Evolutionary conservation across 202 grass and related monocot genomes (phyloP).

Genomic region (Carex sylvatica): DNA sequence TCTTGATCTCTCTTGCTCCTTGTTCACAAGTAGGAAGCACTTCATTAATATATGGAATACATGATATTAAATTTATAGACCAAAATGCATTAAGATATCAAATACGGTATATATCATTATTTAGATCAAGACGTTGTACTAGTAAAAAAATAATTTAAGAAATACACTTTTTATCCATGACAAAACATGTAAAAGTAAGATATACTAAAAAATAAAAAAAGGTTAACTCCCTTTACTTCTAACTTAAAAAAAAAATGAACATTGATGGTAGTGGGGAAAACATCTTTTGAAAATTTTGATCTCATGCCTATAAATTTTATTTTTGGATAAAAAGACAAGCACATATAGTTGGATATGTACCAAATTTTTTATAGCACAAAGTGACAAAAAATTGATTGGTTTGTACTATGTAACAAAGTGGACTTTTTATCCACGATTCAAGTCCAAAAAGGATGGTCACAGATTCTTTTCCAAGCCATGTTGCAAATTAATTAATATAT

Average conservation of each 20-base stretch:
- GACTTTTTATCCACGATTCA: slow-evolving; percentile 7
- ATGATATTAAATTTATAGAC: background rate
- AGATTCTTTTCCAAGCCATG: background rate
- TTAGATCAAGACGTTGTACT: no score
- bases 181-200: background rate
- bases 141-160: no score
- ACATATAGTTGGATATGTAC: background rate
- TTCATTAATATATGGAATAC: background rate
- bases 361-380: background rate
- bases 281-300: background rate
- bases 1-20: no score
- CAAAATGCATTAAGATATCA: background rate
- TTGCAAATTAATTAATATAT: slow-evolving; percentile 16
- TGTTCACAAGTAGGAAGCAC: background rate
- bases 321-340: background rate
- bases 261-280: background rate
- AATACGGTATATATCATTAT: no score
- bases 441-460: background rate
- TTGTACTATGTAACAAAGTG: slow-evolving; percentile 12
- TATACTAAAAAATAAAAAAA: background rate
- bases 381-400: slow-evolving; percentile 7
- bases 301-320: background rate
- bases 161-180: background rate
- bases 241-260: background rate
- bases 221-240: background rate